phyloP scores from a whole-genome alignment of 495 filamentous ascomycete genomes.

The Podospora pseudopauciseta region DNA sequence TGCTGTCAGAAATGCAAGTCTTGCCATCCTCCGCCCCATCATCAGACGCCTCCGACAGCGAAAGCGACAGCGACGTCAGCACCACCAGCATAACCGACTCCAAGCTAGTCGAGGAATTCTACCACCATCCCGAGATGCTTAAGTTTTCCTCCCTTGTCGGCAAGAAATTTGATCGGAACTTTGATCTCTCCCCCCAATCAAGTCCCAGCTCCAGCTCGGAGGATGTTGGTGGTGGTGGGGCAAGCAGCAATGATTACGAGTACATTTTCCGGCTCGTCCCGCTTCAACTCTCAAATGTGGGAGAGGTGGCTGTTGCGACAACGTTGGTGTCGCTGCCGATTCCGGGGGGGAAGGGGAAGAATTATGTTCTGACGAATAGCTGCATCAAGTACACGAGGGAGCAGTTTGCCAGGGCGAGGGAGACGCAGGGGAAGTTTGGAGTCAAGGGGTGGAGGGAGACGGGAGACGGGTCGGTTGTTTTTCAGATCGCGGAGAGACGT shows the following conservation, averaged over 20 bases:
- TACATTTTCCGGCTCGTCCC: not conserved
- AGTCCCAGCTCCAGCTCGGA: not conserved
- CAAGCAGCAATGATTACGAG: not conserved
- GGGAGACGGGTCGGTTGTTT: conserved; percentile 1
- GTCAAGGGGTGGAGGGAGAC: not conserved
- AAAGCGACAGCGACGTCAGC: not conserved
- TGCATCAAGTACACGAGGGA: conserved; percentile 2
- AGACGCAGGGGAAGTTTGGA: conserved; percentile 3
- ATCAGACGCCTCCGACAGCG: not conserved
- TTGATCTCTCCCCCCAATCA: not conserved
- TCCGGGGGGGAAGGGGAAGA: conserved; percentile 1
- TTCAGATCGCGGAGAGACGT: conserved; percentile 4
- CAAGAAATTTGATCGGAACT: not conserved
- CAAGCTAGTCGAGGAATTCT: not conserved
- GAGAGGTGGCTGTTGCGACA: not conserved
- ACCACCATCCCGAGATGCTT: conserved; percentile 1
- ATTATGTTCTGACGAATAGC: conserved; percentile 4
- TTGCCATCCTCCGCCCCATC: not conserved
- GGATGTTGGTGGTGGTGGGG: not conserved
- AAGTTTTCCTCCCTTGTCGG: not conserved
- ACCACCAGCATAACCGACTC: not conserved
- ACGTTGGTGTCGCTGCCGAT: conserved; percentile 1
- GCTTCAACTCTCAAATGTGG: not conserved
- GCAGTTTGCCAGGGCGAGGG: not conserved
- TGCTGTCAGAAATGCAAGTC: conserved; percentile 1